Base-by-base conservation (phyloP, 2,329 filamentous ascomycete species). In the Diatrype stigma region DNA sequence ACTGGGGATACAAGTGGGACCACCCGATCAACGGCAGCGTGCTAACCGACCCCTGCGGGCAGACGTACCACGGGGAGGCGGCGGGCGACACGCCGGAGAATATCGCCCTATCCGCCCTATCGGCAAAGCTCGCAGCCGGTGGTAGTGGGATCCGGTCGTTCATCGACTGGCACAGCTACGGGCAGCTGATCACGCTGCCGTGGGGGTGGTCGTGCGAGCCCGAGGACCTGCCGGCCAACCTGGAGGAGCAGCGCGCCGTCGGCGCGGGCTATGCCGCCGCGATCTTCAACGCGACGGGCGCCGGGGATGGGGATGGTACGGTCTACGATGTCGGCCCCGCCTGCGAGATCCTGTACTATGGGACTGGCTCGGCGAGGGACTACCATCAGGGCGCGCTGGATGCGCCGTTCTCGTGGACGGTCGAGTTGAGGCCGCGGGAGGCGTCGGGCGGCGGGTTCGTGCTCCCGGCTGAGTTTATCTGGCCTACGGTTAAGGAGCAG, bases 91-190 rank as follows among this genome's bases (percentile, higher is more conserved):
- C 70, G 1, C 73, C 74, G 2, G 77, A 81, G 63, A 78, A 70
- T 55, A 66, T 68, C 54, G 74, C 68, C 2, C 66, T 83, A 5
- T 63, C 66, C 35, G 58, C 59, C n/a, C 50, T 65, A 1, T 56
- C 67, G 21, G 63, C 66, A 2, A 48, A 63, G 21, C 59, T 71
- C 0, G 67, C 22, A n/a, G 11, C 19, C 59, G 1, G 70, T n/a
- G n/a, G n/a, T n/a, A n/a, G 73, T 26, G 77, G 77, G 6, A 71
- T 82, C 50, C 73, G 77, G 49, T 67, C 80, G 8, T 84, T 77
- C 67, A 77, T 84, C 63, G 81, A 84, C 63, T 78, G 78, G 64
- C 81, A 84, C 65, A 75, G 76, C 23, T 84, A 83, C 67, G 72
- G 71, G 6, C 79, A 82, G 57, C 71, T 75, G 54, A 73, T 82